phyloP scores from a whole-genome alignment of 257 asterid genomes.

The Penstemon newberryi region DNA sequence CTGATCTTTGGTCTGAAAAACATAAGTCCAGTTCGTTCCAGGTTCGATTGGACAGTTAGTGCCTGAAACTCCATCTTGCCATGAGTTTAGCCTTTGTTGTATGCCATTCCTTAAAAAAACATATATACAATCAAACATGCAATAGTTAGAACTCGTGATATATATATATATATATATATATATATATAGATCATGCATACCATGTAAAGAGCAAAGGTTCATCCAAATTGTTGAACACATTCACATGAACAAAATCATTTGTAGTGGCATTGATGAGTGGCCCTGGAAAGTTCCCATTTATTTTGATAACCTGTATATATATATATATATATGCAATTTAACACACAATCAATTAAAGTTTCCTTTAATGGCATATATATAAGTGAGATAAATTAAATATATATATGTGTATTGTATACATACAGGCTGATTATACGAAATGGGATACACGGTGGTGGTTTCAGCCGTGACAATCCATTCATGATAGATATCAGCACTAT shows the following conservation, averaged over 20 bases:
- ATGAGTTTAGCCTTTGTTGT: conserved; percentile 69
- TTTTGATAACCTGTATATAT: conserved; percentile 56
- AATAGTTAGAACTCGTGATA: neutral
- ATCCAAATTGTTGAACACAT: conserved; percentile 59
- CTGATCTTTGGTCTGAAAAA: conserved; percentile 58
- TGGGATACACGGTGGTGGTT: conserved; percentile 25
- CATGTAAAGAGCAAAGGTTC: conserved; percentile 64
- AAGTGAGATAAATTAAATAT: neutral
- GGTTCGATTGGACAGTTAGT: conserved; percentile 66
- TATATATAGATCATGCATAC: conserved; percentile 26
- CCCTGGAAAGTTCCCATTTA: conserved; percentile 70
- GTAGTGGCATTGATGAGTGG: conserved; percentile 63
- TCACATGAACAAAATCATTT: conserved; percentile 47
- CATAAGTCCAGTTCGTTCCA: conserved; percentile 63
- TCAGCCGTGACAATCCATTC: conserved; percentile 43
- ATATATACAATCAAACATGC: neutral
- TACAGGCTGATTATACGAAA: conserved; percentile 29
- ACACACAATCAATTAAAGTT: neutral
- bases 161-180: too few relatives aligned
- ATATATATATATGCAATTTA: neutral
- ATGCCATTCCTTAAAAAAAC: conserved; percentile 55
- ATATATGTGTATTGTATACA: neutral
- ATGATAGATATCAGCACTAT: conserved; percentile 31
- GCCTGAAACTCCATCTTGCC: conserved; percentile 80
- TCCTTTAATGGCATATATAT: neutral